Evolutionary conservation across 2,329 filamentous ascomycete species (phyloP), one percentile per base, ranked within the genome.

Genomic region (Fusarium agapanthi): DNA sequence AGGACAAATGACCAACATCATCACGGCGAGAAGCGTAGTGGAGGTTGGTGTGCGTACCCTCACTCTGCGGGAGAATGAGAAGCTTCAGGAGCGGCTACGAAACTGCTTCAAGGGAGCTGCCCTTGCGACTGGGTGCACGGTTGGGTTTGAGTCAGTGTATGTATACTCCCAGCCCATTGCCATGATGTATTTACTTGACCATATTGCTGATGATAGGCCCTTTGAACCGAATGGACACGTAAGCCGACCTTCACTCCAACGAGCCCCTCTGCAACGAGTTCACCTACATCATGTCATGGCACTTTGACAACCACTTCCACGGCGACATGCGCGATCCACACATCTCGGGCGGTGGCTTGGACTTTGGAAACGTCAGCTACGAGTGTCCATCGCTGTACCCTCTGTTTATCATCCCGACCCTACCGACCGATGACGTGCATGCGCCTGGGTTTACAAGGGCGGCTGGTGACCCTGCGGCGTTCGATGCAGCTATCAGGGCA

Each of bases 131-230:
- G 44, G 44, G 7, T 47, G 44, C 10, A n/a, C 6, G 14, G 1
- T 47, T 16, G 44, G 4, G 20, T 47, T 47, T 3, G 44, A 30
- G 14, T 47, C 26, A n/a, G 44, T 47, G 44, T 47, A n/a, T 16
- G 44, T 30, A 47, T 12, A 22, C n/a, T 30, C 44, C 14, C 20
- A 30, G 2, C 20, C 24, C 9, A 4, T 2, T 22, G 0, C 12
- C 20, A 7, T 7, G 18, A 22, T 22, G 11, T n/a, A 15, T 26
- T 0, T 3, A 14, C 8, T 45, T n/a, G 44, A 30, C 4, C 20
- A n/a, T 1, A 12, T n/a, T 30, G 20, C 26, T 47, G 20, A 47
- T 14, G 15, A n/a, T 12, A 5, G 14, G 0, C 9, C 20, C 6
- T 7, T n/a, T 8, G 10, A 15, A 30, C 26, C 30, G 44, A n/a